A percentile compares a stretch with the other conserved stretches of the same genome.
phyloP scores from a whole-genome alignment of 495 filamentous ascomycete genomes.

The Penicillium maclennaniae region DNA sequence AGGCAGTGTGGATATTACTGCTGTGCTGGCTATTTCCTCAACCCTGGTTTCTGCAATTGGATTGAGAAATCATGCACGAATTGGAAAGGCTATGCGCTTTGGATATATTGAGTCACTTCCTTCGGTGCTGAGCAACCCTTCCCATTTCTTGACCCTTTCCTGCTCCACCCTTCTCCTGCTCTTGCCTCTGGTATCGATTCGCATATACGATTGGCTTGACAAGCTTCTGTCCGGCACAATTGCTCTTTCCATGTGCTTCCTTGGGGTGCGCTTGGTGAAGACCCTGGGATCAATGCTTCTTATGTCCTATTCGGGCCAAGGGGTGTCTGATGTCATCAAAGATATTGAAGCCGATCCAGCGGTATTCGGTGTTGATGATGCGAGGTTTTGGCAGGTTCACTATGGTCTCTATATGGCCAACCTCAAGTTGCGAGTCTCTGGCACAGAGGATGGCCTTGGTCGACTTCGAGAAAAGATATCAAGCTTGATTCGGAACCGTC shows the following conservation, averaged over 20 bases:
- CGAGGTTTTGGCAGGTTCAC: conserved; percentile 97
- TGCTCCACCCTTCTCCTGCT: conserved; percentile 77
- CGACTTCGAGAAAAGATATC: conserved; percentile 69
- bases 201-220: conserved; percentile 76
- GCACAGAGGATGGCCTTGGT: conserved; percentile 61
- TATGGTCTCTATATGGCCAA: conserved; percentile 96
- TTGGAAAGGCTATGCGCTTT: conserved; percentile 78
- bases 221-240: conserved; percentile 74
- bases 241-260: conserved; percentile 76
- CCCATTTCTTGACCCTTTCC: conserved; percentile 86
- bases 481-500: conserved; percentile 74
- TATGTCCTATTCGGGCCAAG: conserved; percentile 73
- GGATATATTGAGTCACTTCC: conserved; percentile 79
- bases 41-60: conserved; percentile 83
- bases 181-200: conserved; percentile 74
- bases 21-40: conserved; percentile 79
- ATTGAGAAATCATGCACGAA: conserved; percentile 88
- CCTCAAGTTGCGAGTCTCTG: conserved; percentile 68
- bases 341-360: conserved; percentile 79
- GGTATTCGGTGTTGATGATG: conserved; percentile 77
- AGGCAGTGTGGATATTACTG: conserved; percentile 76
- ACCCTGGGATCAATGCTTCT: conserved; percentile 88
- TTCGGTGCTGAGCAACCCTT: conserved; percentile 80
- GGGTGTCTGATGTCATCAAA: conserved; percentile 70
- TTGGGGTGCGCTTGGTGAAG: conserved; percentile 77